phyloP scores from a whole-genome alignment of 805 yeast species.

The Danielia reshetovae region DNA sequence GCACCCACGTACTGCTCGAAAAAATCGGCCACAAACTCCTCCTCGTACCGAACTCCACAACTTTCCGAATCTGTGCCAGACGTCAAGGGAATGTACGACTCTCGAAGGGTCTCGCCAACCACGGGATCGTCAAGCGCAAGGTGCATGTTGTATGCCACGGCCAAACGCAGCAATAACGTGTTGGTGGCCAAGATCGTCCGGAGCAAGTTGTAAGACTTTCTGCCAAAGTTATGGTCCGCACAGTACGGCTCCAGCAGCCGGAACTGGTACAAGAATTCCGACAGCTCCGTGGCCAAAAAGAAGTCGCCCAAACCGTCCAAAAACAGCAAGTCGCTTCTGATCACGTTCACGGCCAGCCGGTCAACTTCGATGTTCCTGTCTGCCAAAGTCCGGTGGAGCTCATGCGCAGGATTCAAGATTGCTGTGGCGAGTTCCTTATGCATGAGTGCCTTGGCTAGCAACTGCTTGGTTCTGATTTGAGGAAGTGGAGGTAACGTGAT shows the following conservation, averaged over 20 bases:
- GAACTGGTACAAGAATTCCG: constrained; percentile 30
- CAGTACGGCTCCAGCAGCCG: constrained; percentile 13
- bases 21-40: constrained; percentile 40
- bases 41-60: constrained; percentile 26
- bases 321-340: constrained; percentile 33
- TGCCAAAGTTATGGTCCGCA: constrained; percentile 20
- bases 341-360: constrained; percentile 18
- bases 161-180: constrained; percentile 32
- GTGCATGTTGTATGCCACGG: constrained; percentile 33
- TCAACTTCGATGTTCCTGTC: constrained; percentile 18
- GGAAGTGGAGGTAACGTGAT: constrained; percentile 35
- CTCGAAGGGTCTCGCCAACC: constrained; percentile 18
- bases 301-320: constrained; percentile 42
- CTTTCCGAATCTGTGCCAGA: background rate
- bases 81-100: constrained; percentile 19
- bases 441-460: constrained; percentile 32
- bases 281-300: constrained; percentile 34
- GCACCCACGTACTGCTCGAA: constrained; percentile 44
- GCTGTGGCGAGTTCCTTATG: constrained; percentile 37
- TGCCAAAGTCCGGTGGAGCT: constrained; percentile 20
- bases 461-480: constrained; percentile 21
- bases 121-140: constrained; percentile 30
- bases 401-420: constrained; percentile 24
- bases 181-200: constrained; percentile 40
- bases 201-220: constrained; percentile 24